Percentiles rank a stretch among this genome's conserved stretches.
phyloP scores from a whole-genome alignment of 2,329 filamentous ascomycete species.

The Cercospora citrullina region DNA sequence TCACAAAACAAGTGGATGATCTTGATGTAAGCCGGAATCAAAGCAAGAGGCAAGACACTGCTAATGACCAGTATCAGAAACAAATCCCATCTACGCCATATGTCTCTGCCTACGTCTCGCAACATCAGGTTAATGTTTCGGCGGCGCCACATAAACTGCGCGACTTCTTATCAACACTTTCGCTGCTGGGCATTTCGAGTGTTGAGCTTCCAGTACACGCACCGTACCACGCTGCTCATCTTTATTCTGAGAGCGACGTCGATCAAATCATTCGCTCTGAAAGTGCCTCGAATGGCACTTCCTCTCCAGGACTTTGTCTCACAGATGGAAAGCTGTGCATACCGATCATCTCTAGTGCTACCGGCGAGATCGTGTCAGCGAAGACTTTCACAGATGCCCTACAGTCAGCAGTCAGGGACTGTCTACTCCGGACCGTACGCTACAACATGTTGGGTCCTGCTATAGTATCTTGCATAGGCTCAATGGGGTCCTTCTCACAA shows the following conservation, averaged over 20 bases:
- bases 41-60: not conserved
- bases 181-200: not conserved
- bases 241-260: not conserved
- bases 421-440: not conserved
- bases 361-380: not conserved
- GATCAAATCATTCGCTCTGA: not conserved
- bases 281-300: not conserved
- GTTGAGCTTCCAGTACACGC: not conserved
- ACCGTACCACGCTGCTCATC: not conserved
- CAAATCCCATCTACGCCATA: not conserved
- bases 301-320: not conserved
- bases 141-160: not conserved
- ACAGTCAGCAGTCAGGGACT: not conserved
- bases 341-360: not conserved
- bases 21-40: not conserved
- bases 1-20: not conserved
- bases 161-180: not conserved
- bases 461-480: not conserved
- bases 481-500: not conserved
- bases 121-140: not conserved
- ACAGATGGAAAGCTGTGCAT: not conserved
- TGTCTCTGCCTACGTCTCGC: not conserved
- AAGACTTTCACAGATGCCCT: not conserved
- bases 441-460: not conserved
- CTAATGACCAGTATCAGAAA: not conserved